These are phyloP conservation scores for Escallonia herrerae DNA, from an alignment of 129 eudicot species.

Conservation along the genomic window DNA sequence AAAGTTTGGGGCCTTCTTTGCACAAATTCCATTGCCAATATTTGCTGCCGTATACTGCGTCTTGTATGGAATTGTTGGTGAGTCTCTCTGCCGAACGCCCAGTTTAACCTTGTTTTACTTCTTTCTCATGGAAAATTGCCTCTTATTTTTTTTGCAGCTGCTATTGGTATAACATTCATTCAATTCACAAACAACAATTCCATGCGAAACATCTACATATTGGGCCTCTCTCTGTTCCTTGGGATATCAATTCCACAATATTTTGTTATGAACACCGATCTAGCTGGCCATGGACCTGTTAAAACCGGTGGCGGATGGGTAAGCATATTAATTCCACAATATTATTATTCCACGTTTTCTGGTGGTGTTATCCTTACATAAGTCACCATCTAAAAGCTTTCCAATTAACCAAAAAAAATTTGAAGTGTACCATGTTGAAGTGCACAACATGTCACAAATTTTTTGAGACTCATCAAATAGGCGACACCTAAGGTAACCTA, in stretches of 20 bases:
- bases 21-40: constrained; percentile 81
- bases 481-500: too few species aligned
- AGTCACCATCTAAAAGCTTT: neutral
- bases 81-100: constrained; percentile 15
- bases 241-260: constrained; percentile 94
- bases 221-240: constrained; percentile 76
- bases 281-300: constrained; percentile 64
- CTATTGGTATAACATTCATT: constrained; percentile 71
- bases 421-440: too few species aligned
- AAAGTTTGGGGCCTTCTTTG: constrained; percentile 95
- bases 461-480: too few species aligned
- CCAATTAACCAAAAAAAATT: too few species aligned
- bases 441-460: too few species aligned
- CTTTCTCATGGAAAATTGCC: neutral
- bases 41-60: constrained; percentile 91
- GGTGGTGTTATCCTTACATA: neutral
- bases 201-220: constrained; percentile 77
- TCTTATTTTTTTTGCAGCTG: constrained; percentile 54
- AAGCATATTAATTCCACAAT: constrained; percentile 22
- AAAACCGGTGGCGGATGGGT: constrained; percentile 82
- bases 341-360: too few species aligned
- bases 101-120: neutral
- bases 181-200: constrained; percentile 88
- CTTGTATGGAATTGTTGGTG: constrained; percentile 86
- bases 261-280: constrained; percentile 60